phyloP scores from a whole-genome alignment of 768 basidiomycete species.

The Lepiota venenata region DNA sequence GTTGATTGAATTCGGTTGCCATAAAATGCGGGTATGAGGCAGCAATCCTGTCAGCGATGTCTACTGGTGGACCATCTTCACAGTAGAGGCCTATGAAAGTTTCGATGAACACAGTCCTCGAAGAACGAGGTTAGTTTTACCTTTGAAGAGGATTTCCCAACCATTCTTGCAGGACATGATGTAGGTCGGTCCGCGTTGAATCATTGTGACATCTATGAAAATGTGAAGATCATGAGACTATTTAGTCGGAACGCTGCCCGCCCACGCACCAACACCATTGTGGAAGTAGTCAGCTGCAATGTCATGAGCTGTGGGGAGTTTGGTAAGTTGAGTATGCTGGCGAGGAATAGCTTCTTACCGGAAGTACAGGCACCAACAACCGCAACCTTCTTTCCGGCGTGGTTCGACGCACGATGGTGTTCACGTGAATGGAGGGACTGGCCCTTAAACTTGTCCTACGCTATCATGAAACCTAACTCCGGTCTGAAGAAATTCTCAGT shows the following conservation, averaged over 20 bases:
- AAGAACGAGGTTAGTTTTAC: conserved; percentile 5
- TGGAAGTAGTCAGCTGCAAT: conserved; percentile 33
- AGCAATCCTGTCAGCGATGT: conserved; percentile 48
- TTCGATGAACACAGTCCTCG: background rate
- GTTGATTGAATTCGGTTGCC: conserved; percentile 18
- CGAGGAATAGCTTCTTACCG: conserved; percentile 23
- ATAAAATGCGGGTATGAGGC: conserved; percentile 42
- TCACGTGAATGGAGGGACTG: conserved; percentile 47
- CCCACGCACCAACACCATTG: conserved; percentile 28
- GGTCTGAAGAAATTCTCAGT: background rate
- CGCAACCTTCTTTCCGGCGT: conserved; percentile 60
- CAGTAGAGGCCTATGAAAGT: conserved; percentile 30
- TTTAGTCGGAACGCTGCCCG: too few species aligned
- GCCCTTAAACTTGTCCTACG: conserved; percentile 41
- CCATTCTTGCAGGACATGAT: conserved; percentile 45
- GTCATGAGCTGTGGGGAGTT: conserved; percentile 30
- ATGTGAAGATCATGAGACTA: too few species aligned
- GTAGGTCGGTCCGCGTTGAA: conserved; percentile 35
- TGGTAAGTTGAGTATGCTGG: background rate
- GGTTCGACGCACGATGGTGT: conserved; percentile 44
- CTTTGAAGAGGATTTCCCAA: conserved; percentile 23
- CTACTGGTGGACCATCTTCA: conserved; percentile 45
- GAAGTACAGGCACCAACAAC: conserved; percentile 70
- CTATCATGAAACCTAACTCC: background rate
- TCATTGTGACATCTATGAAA: too few species aligned